Evolutionary conservation across 2,329 filamentous ascomycete genomes (phyloP).

Genomic region (Verticillium longisporum): DNA sequence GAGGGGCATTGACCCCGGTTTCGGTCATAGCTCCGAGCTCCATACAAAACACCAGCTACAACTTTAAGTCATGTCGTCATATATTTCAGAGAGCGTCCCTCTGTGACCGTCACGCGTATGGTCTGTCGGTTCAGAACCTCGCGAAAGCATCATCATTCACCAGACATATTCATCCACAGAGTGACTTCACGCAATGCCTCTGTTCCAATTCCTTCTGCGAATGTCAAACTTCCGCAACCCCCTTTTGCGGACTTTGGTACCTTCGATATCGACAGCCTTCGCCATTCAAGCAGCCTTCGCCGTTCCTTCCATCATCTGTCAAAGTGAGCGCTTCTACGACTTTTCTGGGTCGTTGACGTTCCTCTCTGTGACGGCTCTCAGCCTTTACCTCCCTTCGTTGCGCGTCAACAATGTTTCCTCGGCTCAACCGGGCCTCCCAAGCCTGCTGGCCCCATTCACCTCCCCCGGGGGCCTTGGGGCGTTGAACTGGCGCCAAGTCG

Average conservation of each 20-base stretch:
- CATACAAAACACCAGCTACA: background rate
- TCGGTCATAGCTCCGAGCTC: background rate
- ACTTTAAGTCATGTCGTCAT: conserved; percentile 1
- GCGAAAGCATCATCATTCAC: too few species aligned
- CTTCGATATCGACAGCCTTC: conserved; percentile 54
- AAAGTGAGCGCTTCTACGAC: conserved; percentile 64
- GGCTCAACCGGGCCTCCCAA: conserved; percentile 34
- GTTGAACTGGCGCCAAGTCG: conserved; percentile 54
- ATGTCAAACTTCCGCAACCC: conserved; percentile 55
- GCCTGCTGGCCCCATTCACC: conserved; percentile 35
- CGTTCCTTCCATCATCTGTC: conserved; percentile 51
- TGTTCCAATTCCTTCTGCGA: conserved; percentile 42
- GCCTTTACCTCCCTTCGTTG: conserved; percentile 53
- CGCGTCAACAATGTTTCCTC: conserved; percentile 43
- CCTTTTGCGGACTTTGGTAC: conserved; percentile 55
- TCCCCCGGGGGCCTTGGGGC: conserved; percentile 29
- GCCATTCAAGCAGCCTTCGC: conserved; percentile 57
- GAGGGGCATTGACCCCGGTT: background rate
- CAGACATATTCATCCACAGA: background rate
- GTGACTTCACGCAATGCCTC: conserved; percentile 19
- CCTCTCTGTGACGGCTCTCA: conserved; percentile 55
- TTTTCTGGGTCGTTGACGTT: conserved; percentile 60
- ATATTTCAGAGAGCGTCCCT: background rate
- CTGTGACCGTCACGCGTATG: too few species aligned
- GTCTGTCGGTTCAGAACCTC: too few species aligned